Evolutionary conservation across 2,329 filamentous ascomycete species (phyloP).

Genomic region (Scedosporium boydii): DNA sequence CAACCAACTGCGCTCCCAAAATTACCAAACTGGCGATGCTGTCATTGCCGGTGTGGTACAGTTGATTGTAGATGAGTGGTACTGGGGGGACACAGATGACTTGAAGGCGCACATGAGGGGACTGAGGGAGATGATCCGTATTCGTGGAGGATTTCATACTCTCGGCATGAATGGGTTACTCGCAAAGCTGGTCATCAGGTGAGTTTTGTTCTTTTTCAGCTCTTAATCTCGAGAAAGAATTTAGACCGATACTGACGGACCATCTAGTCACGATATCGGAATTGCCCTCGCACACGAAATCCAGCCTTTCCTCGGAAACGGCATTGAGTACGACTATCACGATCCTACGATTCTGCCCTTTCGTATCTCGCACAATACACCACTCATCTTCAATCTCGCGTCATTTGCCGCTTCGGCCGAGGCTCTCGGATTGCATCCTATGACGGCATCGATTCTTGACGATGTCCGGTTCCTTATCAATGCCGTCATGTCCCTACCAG

Average conservation of each 20-base stretch:
- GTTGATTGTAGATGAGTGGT: conserved; percentile 43
- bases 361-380: conserved; percentile 35
- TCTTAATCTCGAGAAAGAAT: conserved; percentile 10
- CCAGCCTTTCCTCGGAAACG: conserved; percentile 27
- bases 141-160: conserved; percentile 34
- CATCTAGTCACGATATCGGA: conserved; percentile 31
- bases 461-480: conserved; percentile 38
- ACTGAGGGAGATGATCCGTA: conserved; percentile 35
- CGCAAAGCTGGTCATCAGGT: conserved; percentile 40
- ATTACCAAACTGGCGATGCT: conserved; percentile 30
- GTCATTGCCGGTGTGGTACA: conserved; percentile 38
- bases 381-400: conserved; percentile 31
- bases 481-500: conserved; percentile 29
- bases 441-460: conserved; percentile 40
- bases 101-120: conserved; percentile 36
- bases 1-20: conserved; percentile 29
- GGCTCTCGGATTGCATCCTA: conserved; percentile 32
- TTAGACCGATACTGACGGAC: neutral
- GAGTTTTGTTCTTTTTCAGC: conserved; percentile 14
- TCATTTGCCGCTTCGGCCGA: conserved; percentile 31
- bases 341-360: conserved; percentile 29
- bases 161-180: conserved; percentile 37
- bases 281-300: conserved; percentile 39
- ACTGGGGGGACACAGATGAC: conserved; percentile 37
- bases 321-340: conserved; percentile 28